phyloP scores from a whole-genome alignment of 208 protist genomes.

The Leishmania gerbilli region DNA sequence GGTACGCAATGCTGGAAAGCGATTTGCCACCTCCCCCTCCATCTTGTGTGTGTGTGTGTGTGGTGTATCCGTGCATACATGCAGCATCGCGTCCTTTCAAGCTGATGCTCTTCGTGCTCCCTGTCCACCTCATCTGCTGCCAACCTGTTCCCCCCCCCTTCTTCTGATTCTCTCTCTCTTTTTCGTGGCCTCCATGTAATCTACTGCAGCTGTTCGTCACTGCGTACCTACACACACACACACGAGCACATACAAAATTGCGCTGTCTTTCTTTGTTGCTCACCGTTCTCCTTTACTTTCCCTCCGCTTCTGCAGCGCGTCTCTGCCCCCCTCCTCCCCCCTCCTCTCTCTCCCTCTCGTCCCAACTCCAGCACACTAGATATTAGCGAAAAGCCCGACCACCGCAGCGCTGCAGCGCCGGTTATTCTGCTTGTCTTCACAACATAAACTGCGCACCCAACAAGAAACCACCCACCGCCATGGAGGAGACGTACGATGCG shows the following conservation, averaged over 20 bases:
- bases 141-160: background rate
- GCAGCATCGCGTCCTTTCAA: background rate
- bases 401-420: background rate
- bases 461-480: conserved; percentile 17
- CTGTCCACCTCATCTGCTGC: background rate
- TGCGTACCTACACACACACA: background rate
- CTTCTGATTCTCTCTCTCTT: background rate
- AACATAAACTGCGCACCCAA: background rate
- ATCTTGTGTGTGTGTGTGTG: background rate
- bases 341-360: no score
- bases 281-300: background rate
- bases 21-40: background rate
- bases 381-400: background rate
- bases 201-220: background rate
- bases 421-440: background rate
- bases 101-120: background rate
- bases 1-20: background rate
- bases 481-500: conserved; percentile 93
- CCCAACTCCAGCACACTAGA: background rate
- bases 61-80: background rate
- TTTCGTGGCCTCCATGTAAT: background rate
- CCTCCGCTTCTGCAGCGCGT: background rate
- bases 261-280: background rate
- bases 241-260: background rate
- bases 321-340: background rate